These are phyloP conservation scores for Botrytis tulipae DNA, from an alignment of 2,329 filamentous ascomycete species.

Conservation along the genomic window DNA sequence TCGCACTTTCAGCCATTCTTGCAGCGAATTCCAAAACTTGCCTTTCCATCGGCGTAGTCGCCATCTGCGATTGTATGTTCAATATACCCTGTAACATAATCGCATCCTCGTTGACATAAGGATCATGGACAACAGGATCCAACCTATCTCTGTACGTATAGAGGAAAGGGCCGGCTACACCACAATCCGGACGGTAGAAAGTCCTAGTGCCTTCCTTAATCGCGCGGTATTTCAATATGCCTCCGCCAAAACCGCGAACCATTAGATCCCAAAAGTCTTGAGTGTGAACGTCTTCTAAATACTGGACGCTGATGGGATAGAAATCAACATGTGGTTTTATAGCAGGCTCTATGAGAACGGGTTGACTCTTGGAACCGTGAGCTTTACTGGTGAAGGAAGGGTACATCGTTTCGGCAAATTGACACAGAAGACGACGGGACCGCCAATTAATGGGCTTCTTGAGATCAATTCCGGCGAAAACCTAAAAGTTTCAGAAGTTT, in stretches of 20 bases:
- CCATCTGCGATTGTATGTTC: not conserved
- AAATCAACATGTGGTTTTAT: not conserved
- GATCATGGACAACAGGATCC: not conserved
- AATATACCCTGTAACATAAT: not conserved
- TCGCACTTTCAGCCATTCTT: not conserved
- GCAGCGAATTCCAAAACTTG: not conserved
- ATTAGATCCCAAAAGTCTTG: conserved; percentile 9
- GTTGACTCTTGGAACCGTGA: not conserved
- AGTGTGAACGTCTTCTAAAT: not conserved
- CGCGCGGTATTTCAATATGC: not conserved
- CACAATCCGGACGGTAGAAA: not conserved
- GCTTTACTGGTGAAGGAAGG: not conserved
- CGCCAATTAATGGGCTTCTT: not conserved
- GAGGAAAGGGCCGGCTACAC: not conserved
- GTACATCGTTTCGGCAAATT: not conserved
- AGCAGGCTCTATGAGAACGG: not conserved
- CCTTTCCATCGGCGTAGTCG: not conserved
- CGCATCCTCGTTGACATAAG: not conserved
- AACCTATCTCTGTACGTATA: not conserved
- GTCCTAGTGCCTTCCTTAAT: not conserved
- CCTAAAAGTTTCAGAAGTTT: not conserved
- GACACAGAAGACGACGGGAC: not conserved
- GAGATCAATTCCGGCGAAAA: conserved; percentile 4
- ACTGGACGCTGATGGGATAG: not conserved
- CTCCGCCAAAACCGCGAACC: not conserved